Evolutionary conservation across 805 yeast species (phyloP), one percentile per base, ranked within the genome.

Genomic region (Yamadazyma endophytica): DNA sequence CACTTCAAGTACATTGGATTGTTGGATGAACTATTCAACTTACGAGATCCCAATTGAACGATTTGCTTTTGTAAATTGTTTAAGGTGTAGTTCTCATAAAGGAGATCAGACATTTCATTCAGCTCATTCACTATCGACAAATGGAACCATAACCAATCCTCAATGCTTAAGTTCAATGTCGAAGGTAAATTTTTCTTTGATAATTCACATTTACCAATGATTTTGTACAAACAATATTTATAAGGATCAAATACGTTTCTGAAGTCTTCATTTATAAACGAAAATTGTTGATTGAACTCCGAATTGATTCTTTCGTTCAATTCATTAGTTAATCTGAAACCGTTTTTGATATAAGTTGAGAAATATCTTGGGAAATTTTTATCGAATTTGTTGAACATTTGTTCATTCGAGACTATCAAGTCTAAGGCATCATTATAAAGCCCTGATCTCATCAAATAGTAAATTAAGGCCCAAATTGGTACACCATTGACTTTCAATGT

Each of bases 111-210:
- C 12, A 58, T 68, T 36, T 77, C 73, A 12, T 80, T 52, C 12
- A 37, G 29, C 32, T 43, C 42, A 47, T 85, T 90, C 34, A 79
- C 75, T 11, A 84, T 76, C 57, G 78, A 71, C 35, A 92, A 69
- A 57, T 92, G 97, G 52, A 84, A 76, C 98, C 98, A 90, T 29
- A 90, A 56, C 97, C 97, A 90, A 60, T 90, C 97, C 56, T 90
- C 97, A 28, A 89, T 75, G 36, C 94, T 84, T 21, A 78, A 59
- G 22, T 82, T 73, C 18, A 90, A 75, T 22, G 74, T 64, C n/a
- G 78, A 55, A 21, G 94, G 77, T 46, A 89, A 61, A 40, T 74
- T 63, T 56, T 78, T 77, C 56, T 79, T 69, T 28, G 82, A 65
- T 50, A 82, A 51, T 61, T 79, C 80, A 56, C 96, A 87, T 55